Conservation (phyloP, 106 monocot species). For the Dioscorea alata region DNA sequence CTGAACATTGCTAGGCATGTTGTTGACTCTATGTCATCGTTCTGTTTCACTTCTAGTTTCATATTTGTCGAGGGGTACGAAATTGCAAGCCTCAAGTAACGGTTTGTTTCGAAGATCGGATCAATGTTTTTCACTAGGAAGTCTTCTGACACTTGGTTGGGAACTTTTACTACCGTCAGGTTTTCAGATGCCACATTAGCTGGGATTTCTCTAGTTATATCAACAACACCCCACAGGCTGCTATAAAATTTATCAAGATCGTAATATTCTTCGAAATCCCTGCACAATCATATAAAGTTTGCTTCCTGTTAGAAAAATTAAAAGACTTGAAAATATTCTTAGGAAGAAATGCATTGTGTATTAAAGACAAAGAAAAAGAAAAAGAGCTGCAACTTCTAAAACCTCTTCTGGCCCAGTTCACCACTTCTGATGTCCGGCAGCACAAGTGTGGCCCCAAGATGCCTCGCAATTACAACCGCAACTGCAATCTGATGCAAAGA, state of each 20-base stretch:
- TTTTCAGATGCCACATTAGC: slow-evolving; percentile 24
- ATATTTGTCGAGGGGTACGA: slow-evolving; percentile 43
- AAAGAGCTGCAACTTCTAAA: neutral
- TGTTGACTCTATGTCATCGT: slow-evolving; percentile 29
- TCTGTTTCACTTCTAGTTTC: slow-evolving; percentile 17
- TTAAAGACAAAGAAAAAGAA: neutral
- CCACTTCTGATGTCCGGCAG: slow-evolving; percentile 85
- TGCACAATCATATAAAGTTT: neutral
- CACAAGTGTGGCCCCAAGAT: slow-evolving; percentile 62
- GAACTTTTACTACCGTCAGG: slow-evolving; percentile 1
- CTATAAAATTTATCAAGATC: slow-evolving; percentile 50
- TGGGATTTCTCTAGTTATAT: slow-evolving; percentile 40
- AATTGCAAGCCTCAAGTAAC: slow-evolving; percentile 43
- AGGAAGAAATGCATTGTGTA: neutral
- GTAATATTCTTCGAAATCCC: slow-evolving; percentile 55
- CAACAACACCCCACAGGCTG: neutral
- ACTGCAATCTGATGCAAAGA: slow-evolving; percentile 42
- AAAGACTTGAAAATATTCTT: no score
- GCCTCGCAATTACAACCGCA: slow-evolving; percentile 75
- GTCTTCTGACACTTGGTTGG: neutral
- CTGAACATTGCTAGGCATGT: slow-evolving; percentile 70
- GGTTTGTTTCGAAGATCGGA: slow-evolving; percentile 9
- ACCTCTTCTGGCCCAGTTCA: slow-evolving; percentile 65
- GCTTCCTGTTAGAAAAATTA: neutral
- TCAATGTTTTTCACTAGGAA: neutral